Evolutionary conservation across 768 basidiomycete species (phyloP), one percentile per base, ranked within the genome.

Genomic region (Lactifluus volemus): DNA sequence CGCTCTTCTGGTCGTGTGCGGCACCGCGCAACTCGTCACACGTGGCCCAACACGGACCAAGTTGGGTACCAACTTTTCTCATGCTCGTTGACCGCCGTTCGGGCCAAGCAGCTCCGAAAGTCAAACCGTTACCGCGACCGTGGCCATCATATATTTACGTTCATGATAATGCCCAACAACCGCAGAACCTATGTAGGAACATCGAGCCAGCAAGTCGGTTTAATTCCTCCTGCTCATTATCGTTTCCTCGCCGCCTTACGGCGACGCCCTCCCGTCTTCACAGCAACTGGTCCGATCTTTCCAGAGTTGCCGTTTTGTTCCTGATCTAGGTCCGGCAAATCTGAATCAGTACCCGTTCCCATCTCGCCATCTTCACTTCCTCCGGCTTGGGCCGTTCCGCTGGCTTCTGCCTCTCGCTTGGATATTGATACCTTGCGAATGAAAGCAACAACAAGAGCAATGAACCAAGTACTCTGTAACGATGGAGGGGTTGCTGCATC

Each of bases 401-500:
- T 38, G 10, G 29, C 11, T 39, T 67, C 45, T 42, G 58, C 49
- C 47, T 63, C 60, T 48, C 66, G 63, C 49, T 51, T 60, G 53
- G 30, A 44, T 34, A 67, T 48, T 54, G 30, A 44, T 34, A 67
- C 47, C 55, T 70, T 66, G 25, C 63, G 53, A 64, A 65, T 34
- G 30, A 77, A 66, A 6, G 68, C 73, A 58, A 67, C 72, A 60
- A 80, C 63, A 29, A 88, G 70, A 14, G 76, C 68, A 61, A 84
- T 67, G 67, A 87, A 84, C 91, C 91, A 94, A 4, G 90, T 92
- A 54, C 79, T 76, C 36, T 70, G 70, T 32, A 89, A 64, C 7
- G 79, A 75, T n/a, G 91, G 86, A 4, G 73, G 73, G 2, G 71
- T 72, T 17, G 83, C 87, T 4, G 84, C 49, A 89, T 74, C 53